Evolutionary conservation across 768 basidiomycete species (phyloP).

Genomic region (Boletus bicolor): DNA sequence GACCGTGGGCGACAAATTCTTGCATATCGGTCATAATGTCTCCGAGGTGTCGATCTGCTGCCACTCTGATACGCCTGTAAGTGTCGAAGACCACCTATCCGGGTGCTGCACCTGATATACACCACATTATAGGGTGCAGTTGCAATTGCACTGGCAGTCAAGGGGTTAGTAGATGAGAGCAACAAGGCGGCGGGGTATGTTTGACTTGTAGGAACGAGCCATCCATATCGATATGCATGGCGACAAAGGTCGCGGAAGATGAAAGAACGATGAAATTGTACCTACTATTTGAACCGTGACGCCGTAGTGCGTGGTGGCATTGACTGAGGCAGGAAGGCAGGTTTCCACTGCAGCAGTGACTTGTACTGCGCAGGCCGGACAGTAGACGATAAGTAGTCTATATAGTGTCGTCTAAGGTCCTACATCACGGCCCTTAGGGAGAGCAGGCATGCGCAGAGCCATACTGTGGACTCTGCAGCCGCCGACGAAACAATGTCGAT

Average conservation of each 20-base stretch:
- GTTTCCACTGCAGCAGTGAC: neutral
- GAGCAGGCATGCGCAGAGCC: too few relatives aligned
- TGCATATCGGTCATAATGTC: conserved; percentile 45
- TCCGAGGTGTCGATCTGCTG: conserved; percentile 59
- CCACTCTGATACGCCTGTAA: conserved; percentile 62
- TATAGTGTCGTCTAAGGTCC: too few relatives aligned
- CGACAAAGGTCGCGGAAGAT: neutral
- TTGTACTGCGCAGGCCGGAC: too few relatives aligned
- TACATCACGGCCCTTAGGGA: too few relatives aligned
- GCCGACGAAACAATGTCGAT: too few relatives aligned
- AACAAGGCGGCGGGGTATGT: conserved; percentile 37
- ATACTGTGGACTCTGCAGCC: too few relatives aligned
- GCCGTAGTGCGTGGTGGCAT: neutral
- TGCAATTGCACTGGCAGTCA: conserved; percentile 50
- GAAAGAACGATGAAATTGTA: neutral
- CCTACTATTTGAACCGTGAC: neutral
- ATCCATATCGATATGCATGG: neutral
- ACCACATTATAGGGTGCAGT: conserved; percentile 44
- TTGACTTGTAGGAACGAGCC: neutral
- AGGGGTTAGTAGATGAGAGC: conserved; percentile 52
- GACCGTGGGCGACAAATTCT: conserved; percentile 39
- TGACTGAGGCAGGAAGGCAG: neutral
- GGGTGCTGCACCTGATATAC: neutral
- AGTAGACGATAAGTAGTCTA: too few relatives aligned
- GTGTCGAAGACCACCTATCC: conserved; percentile 14